A percentile compares a stretch with the other conserved stretches of the same genome.
These are phyloP conservation scores for Scytalidium lignicola DNA, from an alignment of 2,329 filamentous ascomycete genomes.

Conservation along the genomic window DNA sequence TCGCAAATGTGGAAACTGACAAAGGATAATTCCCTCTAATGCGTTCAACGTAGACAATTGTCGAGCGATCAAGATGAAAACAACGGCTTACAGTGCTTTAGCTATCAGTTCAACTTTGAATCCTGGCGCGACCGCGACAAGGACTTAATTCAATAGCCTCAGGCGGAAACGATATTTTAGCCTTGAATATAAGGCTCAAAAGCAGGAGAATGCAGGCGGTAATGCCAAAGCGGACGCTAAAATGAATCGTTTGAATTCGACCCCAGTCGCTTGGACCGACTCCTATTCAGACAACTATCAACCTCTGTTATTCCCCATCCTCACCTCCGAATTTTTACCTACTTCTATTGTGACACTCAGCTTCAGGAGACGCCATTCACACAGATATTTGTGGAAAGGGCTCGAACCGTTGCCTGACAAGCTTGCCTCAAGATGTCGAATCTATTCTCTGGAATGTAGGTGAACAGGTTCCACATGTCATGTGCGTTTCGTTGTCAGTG, in stretches of 20 bases:
- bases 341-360: not conserved
- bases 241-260: not conserved
- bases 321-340: not conserved
- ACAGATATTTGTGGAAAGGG: not conserved
- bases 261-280: not conserved
- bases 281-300: not conserved
- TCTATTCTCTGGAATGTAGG: conserved; percentile 30
- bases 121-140: not conserved
- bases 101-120: not conserved
- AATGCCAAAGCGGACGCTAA: not conserved
- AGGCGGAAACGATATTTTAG: not conserved
- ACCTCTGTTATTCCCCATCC: not conserved
- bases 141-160: not conserved
- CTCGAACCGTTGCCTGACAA: not conserved
- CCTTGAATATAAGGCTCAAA: not conserved
- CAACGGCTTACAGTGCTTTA: too few relatives aligned
- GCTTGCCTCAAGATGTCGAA: conserved; percentile 23
- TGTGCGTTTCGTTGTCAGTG: not conserved
- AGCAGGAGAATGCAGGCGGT: not conserved
- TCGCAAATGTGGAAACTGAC: too few relatives aligned
- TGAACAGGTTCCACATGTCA: conserved; percentile 8
- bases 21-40: too few relatives aligned
- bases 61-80: too few relatives aligned
- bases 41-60: too few relatives aligned
- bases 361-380: not conserved